Conservation (phyloP, 2,329 filamentous ascomycete species). For the Penicillium sp. region DNA sequence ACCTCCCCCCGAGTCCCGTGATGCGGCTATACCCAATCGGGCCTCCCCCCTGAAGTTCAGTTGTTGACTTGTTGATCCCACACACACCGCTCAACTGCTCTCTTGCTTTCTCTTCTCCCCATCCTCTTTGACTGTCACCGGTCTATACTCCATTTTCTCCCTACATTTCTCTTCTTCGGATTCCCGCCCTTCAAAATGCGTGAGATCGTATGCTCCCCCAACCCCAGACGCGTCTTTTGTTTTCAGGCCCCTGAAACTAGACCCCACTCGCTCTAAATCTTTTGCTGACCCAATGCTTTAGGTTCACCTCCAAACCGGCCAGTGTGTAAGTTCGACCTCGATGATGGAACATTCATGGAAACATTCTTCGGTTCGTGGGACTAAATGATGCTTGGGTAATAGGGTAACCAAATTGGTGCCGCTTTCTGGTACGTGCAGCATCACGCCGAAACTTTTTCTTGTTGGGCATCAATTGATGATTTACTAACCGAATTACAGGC, state of each 20-base stretch:
- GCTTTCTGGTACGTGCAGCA: conserved; percentile 79
- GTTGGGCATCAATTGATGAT: conserved; percentile 19
- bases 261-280: conserved; percentile 37
- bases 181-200: conserved; percentile 52
- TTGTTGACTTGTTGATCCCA: conserved; percentile 32
- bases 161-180: conserved; percentile 13
- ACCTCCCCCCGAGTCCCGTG: conserved; percentile 29
- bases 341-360: conserved; percentile 7
- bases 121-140: conserved; percentile 24
- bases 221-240: conserved; percentile 38
- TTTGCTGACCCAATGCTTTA: conserved; percentile 51
- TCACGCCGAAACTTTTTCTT: conserved; percentile 1
- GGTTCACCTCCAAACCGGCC: conserved; percentile 99
- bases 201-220: conserved; percentile 63
- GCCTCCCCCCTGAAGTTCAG: conserved; percentile 22
- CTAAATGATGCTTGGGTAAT: conserved; percentile 34
- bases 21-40: conserved; percentile 28
- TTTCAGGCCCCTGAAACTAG: conserved; percentile 31
- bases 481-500: conserved; percentile 56
- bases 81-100: conserved; percentile 35
- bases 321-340: conserved; percentile 73
- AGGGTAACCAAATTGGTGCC: conserved; percentile 99
- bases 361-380: conserved; percentile 13
- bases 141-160: conserved; percentile 20
- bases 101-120: conserved; percentile 27